Evolutionary conservation across 352 stramenopile species (phyloP).

Genomic region (Phytophthora palmivora): DNA sequence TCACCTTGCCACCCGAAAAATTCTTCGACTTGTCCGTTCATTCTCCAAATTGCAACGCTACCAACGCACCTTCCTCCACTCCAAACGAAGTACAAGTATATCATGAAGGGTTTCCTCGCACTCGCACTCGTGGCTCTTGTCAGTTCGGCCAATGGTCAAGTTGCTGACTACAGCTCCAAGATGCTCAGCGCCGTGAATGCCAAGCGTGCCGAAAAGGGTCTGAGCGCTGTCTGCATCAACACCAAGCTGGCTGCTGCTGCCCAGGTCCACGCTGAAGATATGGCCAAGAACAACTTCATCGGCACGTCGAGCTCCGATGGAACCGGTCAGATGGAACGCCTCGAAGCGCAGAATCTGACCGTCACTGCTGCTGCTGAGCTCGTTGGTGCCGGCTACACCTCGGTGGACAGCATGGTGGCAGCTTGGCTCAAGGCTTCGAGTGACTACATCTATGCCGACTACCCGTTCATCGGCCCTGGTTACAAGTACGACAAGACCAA

Average conservation of each 20-base stretch:
- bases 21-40: slow-evolving; percentile 13
- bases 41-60: slow-evolving; percentile 38
- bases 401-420: slow-evolving; percentile 41
- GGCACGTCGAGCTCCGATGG: slow-evolving; percentile 38
- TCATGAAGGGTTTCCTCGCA: slow-evolving; percentile 30
- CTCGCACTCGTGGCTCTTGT: slow-evolving; percentile 36
- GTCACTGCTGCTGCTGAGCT: slow-evolving; percentile 36
- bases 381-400: slow-evolving; percentile 47
- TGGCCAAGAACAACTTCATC: slow-evolving; percentile 33
- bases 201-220: slow-evolving; percentile 43
- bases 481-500: slow-evolving; percentile 43
- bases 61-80: slow-evolving; percentile 20
- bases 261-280: slow-evolving; percentile 30
- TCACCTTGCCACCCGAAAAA: slow-evolving; percentile 6
- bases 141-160: slow-evolving; percentile 32
- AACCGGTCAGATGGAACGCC: slow-evolving; percentile 33
- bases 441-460: slow-evolving; percentile 42
- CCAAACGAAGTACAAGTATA: slow-evolving; percentile 26
- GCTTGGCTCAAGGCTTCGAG: slow-evolving; percentile 46
- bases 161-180: slow-evolving; percentile 44
- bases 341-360: slow-evolving; percentile 33
- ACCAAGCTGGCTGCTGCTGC: slow-evolving; percentile 36
- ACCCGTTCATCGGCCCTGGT: slow-evolving; percentile 36
- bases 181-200: slow-evolving; percentile 45
- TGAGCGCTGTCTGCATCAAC: slow-evolving; percentile 50